Evolutionary conservation across 352 stramenopile species (phyloP), one percentile per base, ranked within the genome.

Genomic region (Pythium phragmiticola): DNA sequence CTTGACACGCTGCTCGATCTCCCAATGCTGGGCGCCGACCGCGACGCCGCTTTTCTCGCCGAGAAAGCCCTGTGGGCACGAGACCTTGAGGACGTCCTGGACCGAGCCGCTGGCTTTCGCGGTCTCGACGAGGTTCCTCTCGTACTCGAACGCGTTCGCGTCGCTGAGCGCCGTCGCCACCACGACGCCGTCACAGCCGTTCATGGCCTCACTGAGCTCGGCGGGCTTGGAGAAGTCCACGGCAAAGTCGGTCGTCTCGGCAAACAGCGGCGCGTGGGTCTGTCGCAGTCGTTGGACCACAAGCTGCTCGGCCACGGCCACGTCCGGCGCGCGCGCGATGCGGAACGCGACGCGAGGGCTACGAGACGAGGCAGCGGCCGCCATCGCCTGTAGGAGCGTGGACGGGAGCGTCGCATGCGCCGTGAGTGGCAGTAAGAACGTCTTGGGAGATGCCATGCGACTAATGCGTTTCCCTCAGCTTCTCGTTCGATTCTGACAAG

Each of bases 71-170:
- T 63, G 52, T 3, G 75, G 64, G 64, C 78, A 84, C 28, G 84
- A 93, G 37, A 90, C 68, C 62, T 90, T 88, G 53, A 85, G 19
- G 4, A 81, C 46, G 45, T 73, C 59, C 13, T 63, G 6, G 17
- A 80, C 41, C 0, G 37, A 56, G 16, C 59, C 69, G 16, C 53
- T 53, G 2, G 50, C 36, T 13, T 60, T 49, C 14, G 70, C 70
- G 4, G 62, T 62, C 4, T 70, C 28, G 5, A 74, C 37, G 19
- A 86, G 43, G 0, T 58, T 74, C 19, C 70, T 64, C 37, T 73
- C 63, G 36, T 56, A 63, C 1, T 68, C 58, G 23, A 80, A 53
- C 7, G 66, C 46, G 56, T 48, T 51, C 39, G 63, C 56, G 28
- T 66, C 12, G 53, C 55, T 55, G 5, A 55, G 26, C 5, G 55